phyloP scores from a whole-genome alignment of 768 basidiomycete genomes.

The Tylopilus vinaceipallidus region DNA sequence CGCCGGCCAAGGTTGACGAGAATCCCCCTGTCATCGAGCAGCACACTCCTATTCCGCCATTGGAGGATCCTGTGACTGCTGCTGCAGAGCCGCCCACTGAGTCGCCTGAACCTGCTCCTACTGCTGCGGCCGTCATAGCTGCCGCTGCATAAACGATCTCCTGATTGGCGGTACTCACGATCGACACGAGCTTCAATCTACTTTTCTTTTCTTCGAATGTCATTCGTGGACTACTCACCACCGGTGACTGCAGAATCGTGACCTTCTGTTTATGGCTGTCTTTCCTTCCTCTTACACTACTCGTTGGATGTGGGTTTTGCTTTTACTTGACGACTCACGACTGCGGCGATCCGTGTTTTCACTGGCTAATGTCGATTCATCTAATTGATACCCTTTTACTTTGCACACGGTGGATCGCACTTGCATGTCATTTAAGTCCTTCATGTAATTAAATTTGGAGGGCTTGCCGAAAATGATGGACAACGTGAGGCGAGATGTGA shows the following conservation, averaged over 20 bases:
- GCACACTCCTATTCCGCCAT: slow-evolving; percentile 76
- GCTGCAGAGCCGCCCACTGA: slow-evolving; percentile 36
- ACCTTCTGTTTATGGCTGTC: slow-evolving; percentile 34
- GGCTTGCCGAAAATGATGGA: slow-evolving; percentile 1
- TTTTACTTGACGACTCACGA: slow-evolving; percentile 64
- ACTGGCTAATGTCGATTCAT: slow-evolving; percentile 68
- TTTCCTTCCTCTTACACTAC: slow-evolving; percentile 40
- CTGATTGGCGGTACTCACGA: slow-evolving; percentile 31
- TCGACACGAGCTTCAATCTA: slow-evolving; percentile 46
- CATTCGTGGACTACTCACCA: slow-evolving; percentile 37
- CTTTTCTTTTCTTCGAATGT: slow-evolving; percentile 33
- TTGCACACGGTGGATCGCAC: slow-evolving; percentile 31
- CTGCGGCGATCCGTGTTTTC: slow-evolving; percentile 60
- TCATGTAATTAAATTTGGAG: slow-evolving; percentile 32
- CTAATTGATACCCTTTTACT: slow-evolving; percentile 53
- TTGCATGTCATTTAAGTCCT: slow-evolving; percentile 33
- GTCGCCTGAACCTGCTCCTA: slow-evolving; percentile 38
- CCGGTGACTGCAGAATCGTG: slow-evolving; percentile 38
- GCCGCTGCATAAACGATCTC: slow-evolving; percentile 66
- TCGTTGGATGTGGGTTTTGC: slow-evolving; percentile 58
- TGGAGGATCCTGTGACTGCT: slow-evolving; percentile 66
- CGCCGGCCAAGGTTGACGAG: slow-evolving; percentile 84
- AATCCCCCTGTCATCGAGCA: slow-evolving; percentile 87
- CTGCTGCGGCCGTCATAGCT: slow-evolving; percentile 65
- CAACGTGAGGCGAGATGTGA: slow-evolving; percentile 11